Conservation (phyloP, 148 eudicot species). For the Talinum fruticosum region DNA sequence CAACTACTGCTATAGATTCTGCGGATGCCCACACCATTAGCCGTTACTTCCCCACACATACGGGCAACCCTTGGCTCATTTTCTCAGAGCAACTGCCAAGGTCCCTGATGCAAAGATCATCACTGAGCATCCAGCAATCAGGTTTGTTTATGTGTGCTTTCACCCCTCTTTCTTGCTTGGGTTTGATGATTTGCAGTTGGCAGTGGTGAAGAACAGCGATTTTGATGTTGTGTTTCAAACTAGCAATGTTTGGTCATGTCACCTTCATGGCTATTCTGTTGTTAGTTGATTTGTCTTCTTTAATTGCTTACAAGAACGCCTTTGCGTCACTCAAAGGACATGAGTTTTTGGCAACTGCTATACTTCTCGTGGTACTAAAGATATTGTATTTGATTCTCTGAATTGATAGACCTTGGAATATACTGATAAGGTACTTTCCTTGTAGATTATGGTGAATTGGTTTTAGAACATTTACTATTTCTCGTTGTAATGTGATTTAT, state of each 20-base stretch:
- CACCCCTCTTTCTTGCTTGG: neutral
- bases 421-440: neutral
- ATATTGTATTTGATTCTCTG: neutral
- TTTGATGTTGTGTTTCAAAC: neutral
- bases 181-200: neutral
- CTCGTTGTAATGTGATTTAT: neutral
- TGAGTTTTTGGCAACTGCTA: neutral
- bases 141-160: conserved; percentile 38
- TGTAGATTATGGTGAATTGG: neutral
- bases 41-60: conserved; percentile 78
- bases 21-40: conserved; percentile 74
- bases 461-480: neutral
- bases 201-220: neutral
- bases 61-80: conserved; percentile 91
- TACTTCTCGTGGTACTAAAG: neutral
- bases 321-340: neutral
- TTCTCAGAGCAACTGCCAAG: conserved; percentile 80
- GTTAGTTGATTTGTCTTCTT: neutral
- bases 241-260: neutral
- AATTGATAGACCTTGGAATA: neutral
- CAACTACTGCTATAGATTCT: conserved; percentile 64
- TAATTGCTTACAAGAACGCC: neutral
- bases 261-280: neutral
- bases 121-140: conserved; percentile 73
- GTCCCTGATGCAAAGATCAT: conserved; percentile 90